Conservation (phyloP, 768 basidiomycete species). For the Boletus reticuloceps region DNA sequence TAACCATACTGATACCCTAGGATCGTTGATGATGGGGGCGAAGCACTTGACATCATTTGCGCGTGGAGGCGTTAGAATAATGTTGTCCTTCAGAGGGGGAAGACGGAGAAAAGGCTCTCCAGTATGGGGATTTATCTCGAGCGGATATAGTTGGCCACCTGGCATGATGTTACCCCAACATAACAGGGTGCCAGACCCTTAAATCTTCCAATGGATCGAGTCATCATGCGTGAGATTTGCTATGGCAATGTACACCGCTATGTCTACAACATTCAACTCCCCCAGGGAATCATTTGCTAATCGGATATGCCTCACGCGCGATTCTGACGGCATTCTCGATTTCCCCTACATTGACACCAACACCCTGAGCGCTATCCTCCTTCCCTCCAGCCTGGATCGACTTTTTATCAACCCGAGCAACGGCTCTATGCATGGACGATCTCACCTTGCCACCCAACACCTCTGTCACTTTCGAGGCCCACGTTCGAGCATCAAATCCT, state of each 20-base stretch:
- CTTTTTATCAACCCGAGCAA: conserved; percentile 6
- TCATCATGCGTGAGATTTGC: neutral
- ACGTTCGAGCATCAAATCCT: conserved; percentile 81
- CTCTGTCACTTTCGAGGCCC: conserved; percentile 78
- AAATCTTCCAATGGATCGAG: neutral
- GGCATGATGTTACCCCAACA: conserved; percentile 10
- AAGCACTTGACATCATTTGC: conserved; percentile 38
- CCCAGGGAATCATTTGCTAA: conserved; percentile 14
- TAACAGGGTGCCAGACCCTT: neutral
- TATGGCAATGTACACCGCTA: neutral
- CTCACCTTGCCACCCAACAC: conserved; percentile 88
- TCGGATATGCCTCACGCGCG: conserved; percentile 45
- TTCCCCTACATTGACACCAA: conserved; percentile 65
- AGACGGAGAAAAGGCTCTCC: conserved; percentile 58
- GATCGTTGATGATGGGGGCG: conserved; percentile 49
- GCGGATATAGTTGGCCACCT: conserved; percentile 32
- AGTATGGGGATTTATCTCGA: conserved; percentile 40
- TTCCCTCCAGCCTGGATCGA: conserved; percentile 83
- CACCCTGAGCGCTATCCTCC: conserved; percentile 87
- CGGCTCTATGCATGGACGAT: conserved; percentile 4
- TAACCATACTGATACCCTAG: conserved; percentile 43
- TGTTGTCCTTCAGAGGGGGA: conserved; percentile 45
- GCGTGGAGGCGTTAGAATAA: conserved; percentile 62
- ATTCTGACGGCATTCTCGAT: conserved; percentile 63
- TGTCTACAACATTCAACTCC: neutral